Evolutionary conservation across 495 filamentous ascomycete genomes (phyloP).

Genomic region (Geoglossum glabrum): DNA sequence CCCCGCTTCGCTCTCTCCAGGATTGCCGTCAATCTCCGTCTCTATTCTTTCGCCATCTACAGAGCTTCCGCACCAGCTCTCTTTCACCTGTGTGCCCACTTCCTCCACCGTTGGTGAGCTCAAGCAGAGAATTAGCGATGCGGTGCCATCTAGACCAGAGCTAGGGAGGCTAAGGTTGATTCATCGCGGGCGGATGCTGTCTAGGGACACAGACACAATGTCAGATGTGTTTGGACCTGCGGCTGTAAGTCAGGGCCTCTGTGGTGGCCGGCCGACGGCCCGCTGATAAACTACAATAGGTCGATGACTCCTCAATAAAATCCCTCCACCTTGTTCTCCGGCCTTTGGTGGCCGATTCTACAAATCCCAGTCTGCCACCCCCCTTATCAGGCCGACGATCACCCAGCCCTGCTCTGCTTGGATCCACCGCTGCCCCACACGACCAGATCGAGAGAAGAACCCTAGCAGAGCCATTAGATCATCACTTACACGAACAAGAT

Average conservation of each 20-base stretch:
- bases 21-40: background rate
- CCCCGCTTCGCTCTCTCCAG: background rate
- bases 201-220: constrained; percentile 18
- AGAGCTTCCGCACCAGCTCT: constrained; percentile 12
- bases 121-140: constrained; percentile 15
- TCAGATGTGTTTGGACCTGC: constrained; percentile 15
- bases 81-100: constrained; percentile 9
- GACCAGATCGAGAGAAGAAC: background rate
- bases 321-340: constrained; percentile 3
- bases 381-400: background rate
- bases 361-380: background rate
- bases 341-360: background rate
- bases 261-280: background rate
- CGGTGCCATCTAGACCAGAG: constrained; percentile 14
- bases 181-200: constrained; percentile 19
- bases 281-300: background rate
- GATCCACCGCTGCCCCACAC: background rate
- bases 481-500: background rate
- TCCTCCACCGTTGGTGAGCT: constrained; percentile 17
- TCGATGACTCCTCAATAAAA: background rate
- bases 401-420: background rate
- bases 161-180: constrained; percentile 22
- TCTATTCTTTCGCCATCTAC: constrained; percentile 16
- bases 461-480: background rate
- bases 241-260: constrained; percentile 8